Percentiles rank a stretch among this genome's conserved stretches.
Evolutionary conservation across 1,284 basidiomycete genomes (phyloP).

Genomic region (Cryptococcus sp.): DNA sequence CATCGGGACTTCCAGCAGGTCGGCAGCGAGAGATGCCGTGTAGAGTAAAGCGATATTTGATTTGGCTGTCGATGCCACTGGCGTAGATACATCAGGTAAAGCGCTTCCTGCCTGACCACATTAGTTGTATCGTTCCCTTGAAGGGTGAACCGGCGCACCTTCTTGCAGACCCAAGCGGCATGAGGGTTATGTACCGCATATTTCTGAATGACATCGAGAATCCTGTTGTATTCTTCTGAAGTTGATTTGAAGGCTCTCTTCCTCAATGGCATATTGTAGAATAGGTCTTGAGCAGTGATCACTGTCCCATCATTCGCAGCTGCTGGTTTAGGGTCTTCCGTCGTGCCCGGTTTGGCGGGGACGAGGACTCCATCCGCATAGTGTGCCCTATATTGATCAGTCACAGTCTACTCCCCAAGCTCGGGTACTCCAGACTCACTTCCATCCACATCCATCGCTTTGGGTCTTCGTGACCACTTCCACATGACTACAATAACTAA

Average conservation of each 20-base stretch:
- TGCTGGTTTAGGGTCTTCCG: slow-evolving; percentile 74
- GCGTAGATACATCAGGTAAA: slow-evolving; percentile 77
- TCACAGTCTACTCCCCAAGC: background rate
- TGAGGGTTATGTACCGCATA: slow-evolving; percentile 91
- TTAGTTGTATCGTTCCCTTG: too few relatives aligned
- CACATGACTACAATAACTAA: slow-evolving; percentile 89
- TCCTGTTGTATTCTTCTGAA: slow-evolving; percentile 88
- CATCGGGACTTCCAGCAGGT: slow-evolving; percentile 61
- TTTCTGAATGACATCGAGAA: slow-evolving; percentile 88
- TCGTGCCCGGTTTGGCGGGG: slow-evolving; percentile 63
- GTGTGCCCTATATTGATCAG: slow-evolving; percentile 57
- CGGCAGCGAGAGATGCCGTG: slow-evolving; percentile 72
- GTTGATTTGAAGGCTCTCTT: slow-evolving; percentile 76
- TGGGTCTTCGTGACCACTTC: slow-evolving; percentile 85
- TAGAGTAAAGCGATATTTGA: slow-evolving; percentile 79
- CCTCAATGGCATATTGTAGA: slow-evolving; percentile 89
- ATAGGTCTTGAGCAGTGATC: slow-evolving; percentile 87
- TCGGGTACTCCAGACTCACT: slow-evolving; percentile 54
- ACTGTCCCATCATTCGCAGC: slow-evolving; percentile 94
- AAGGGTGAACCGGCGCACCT: slow-evolving; percentile 53
- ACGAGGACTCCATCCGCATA: slow-evolving; percentile 72
- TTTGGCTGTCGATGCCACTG: slow-evolving; percentile 61
- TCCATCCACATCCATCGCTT: slow-evolving; percentile 77
- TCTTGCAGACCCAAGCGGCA: slow-evolving; percentile 85
- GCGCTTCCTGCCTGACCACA: slow-evolving; percentile 59